These are phyloP conservation scores for Pythium apleroticum DNA, from an alignment of 352 stramenopile species.

Conservation along the genomic window DNA sequence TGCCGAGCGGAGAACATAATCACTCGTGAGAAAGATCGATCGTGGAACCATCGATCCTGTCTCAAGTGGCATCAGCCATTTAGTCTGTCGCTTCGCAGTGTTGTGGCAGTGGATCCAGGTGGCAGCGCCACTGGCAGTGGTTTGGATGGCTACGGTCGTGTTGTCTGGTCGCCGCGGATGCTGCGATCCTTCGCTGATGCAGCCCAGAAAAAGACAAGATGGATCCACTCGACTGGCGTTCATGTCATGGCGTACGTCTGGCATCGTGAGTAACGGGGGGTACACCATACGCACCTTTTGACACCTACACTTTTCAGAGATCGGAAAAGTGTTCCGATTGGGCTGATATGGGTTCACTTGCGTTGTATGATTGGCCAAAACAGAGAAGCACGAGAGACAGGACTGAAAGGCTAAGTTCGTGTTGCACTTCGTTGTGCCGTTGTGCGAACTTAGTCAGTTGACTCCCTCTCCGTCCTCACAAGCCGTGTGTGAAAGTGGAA, in stretches of 20 bases:
- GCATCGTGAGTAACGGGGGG: constrained; percentile 14
- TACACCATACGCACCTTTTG: constrained; percentile 24
- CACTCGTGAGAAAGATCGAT: not conserved
- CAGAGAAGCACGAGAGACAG: not conserved
- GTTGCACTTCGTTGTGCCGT: constrained; percentile 17
- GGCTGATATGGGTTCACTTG: constrained; percentile 5
- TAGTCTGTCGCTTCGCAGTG: not conserved
- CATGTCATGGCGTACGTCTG: constrained; percentile 21
- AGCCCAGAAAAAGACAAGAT: constrained; percentile 8
- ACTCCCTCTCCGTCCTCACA: constrained; percentile 13
- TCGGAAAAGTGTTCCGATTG: not conserved
- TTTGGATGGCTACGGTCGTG: constrained; percentile 1
- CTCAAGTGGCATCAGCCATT: not conserved
- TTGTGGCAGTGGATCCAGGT: not conserved
- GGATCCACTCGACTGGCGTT: constrained; percentile 25
- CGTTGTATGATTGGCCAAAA: constrained; percentile 3
- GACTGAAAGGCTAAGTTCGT: constrained; percentile 14
- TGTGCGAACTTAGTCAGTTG: constrained; percentile 23
- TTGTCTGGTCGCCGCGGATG: not conserved
- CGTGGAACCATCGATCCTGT: constrained; percentile 2
- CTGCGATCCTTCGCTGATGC: not conserved
- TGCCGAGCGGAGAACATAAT: not conserved
- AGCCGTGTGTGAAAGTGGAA: constrained; percentile 9
- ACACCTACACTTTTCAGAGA: constrained; percentile 19
- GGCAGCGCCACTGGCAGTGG: not conserved